Evolutionary conservation across 495 filamentous ascomycete species (phyloP).

Genomic region (Hypoxylon cercidicola): DNA sequence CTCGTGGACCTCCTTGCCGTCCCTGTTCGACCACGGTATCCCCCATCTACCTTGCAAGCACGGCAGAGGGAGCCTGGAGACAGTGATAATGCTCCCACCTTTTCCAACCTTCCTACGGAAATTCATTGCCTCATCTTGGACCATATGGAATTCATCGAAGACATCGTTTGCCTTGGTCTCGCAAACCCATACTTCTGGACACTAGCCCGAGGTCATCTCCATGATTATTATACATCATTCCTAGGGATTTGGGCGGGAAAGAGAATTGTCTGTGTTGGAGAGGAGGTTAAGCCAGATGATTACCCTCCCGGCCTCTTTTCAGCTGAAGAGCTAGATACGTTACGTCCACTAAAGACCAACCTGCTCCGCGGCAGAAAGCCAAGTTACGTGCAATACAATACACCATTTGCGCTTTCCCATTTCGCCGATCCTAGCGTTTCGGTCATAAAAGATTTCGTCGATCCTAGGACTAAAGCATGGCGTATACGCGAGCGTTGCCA

Average conservation of each 20-base stretch:
- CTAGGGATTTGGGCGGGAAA: slow-evolving; percentile 21
- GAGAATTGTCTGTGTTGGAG: slow-evolving; percentile 10
- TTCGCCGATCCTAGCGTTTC: slow-evolving; percentile 5
- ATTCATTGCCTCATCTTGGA: slow-evolving; percentile 9
- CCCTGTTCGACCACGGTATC: too few relatives aligned
- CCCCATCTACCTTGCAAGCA: too few relatives aligned
- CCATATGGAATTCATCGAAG: slow-evolving; percentile 2
- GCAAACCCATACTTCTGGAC: slow-evolving; percentile 8
- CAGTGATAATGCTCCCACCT: too few relatives aligned
- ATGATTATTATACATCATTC: slow-evolving; percentile 7
- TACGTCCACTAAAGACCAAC: neutral
- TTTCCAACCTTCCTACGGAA: neutral
- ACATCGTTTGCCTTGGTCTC: slow-evolving; percentile 12
- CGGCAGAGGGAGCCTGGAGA: too few relatives aligned
- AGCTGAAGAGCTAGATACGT: neutral
- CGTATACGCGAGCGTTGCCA: neutral
- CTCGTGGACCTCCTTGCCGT: too few relatives aligned
- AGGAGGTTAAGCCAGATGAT: slow-evolving; percentile 1
- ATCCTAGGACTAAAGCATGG: neutral
- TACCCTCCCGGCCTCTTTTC: slow-evolving; percentile 10
- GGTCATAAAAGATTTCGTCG: neutral
- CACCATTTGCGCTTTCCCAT: slow-evolving; percentile 2
- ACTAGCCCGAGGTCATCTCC: slow-evolving; percentile 4
- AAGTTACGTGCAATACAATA: neutral
- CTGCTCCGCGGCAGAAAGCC: neutral